Conservation (phyloP, 768 basidiomycete genomes). For the Leccinum boreale region DNA sequence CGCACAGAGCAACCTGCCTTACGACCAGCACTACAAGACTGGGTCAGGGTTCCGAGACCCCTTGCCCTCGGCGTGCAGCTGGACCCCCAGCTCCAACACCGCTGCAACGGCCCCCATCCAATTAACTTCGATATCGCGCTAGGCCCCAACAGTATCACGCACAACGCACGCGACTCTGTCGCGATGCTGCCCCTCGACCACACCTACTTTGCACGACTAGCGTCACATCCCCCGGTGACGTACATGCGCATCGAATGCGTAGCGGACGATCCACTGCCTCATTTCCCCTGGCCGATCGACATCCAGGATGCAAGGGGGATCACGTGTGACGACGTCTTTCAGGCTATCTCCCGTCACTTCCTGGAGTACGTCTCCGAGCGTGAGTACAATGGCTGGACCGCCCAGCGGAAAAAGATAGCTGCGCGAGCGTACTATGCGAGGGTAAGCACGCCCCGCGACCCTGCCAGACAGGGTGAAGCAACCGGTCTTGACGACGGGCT, state of each 20-base stretch:
- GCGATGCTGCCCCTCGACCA: not conserved
- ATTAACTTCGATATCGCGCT: not conserved
- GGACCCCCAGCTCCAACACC: not conserved
- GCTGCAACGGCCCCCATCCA: not conserved
- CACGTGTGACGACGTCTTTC: not conserved
- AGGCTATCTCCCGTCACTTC: not conserved
- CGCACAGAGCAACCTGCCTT: not conserved
- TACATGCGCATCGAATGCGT: not conserved
- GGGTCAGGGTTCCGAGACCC: not conserved
- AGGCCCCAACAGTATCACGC: not conserved
- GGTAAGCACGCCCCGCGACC: not conserved
- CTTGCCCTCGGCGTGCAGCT: not conserved
- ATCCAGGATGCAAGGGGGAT: not conserved
- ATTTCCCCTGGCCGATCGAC: not conserved
- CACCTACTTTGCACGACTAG: not conserved
- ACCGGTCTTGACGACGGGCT: not conserved
- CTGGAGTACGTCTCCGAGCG: not conserved
- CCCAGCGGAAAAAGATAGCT: not conserved
- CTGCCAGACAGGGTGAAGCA: not conserved
- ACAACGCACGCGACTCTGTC: not conserved
- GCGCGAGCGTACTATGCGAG: not conserved
- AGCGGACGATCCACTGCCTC: not conserved
- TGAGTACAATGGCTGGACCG: not conserved
- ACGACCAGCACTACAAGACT: not conserved
- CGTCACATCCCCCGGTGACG: not conserved